phyloP scores from a whole-genome alignment of 257 asterid genomes.

The Primulina tabacum region DNA sequence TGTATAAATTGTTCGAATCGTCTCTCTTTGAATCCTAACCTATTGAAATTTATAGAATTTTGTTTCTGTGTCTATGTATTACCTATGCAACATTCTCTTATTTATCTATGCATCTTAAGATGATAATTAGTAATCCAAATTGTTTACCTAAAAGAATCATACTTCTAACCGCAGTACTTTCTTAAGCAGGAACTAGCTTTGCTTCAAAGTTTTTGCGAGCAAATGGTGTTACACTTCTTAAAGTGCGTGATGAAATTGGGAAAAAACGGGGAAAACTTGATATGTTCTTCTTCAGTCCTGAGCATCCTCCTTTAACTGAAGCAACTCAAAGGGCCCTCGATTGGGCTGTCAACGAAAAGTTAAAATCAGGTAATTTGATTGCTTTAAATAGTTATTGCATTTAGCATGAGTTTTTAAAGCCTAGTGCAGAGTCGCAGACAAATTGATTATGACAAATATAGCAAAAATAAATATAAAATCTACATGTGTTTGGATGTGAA shows the following conservation, averaged over 20 bases:
- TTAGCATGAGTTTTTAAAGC: neutral
- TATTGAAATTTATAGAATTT: neutral
- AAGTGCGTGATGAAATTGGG: conserved; percentile 61
- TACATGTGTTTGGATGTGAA: neutral
- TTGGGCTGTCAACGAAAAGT: conserved; percentile 64
- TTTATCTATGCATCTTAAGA: conserved; percentile 6
- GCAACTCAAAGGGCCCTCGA: conserved; percentile 63
- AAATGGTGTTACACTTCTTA: conserved; percentile 54
- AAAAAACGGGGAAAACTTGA: conserved; percentile 47
- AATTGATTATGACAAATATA: no score
- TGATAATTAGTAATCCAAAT: neutral
- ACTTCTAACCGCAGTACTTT: conserved; percentile 1
- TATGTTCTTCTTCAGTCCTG: conserved; percentile 43
- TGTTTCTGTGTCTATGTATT: no score
- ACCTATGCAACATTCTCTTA: neutral
- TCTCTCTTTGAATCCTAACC: neutral
- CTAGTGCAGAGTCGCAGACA: neutral
- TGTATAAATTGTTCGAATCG: neutral
- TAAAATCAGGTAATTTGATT: conserved; percentile 43
- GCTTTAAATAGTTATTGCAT: neutral
- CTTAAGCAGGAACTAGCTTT: conserved; percentile 58
- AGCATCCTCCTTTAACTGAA: conserved; percentile 68
- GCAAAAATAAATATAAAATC: neutral
- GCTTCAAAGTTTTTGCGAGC: conserved; percentile 58
- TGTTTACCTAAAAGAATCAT: neutral